These are phyloP conservation scores for Saturnispora galanensis DNA, from an alignment of 805 yeast genomes.

Conservation along the genomic window DNA sequence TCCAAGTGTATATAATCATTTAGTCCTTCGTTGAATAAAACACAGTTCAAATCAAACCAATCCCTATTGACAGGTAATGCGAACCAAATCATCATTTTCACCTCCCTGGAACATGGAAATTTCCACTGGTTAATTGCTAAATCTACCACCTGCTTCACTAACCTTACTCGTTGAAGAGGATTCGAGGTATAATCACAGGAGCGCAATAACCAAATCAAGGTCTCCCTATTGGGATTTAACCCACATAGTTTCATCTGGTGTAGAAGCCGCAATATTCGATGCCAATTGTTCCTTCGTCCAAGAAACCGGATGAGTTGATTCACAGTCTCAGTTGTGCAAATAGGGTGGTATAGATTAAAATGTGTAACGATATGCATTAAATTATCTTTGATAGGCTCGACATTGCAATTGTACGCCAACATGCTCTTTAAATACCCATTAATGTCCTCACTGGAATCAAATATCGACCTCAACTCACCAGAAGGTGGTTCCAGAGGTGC, in stretches of 20 bases:
- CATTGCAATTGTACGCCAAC: background rate
- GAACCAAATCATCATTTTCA: constrained; percentile 6
- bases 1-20: background rate
- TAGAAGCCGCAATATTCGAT: background rate
- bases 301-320: constrained; percentile 4
- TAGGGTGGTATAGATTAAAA: background rate
- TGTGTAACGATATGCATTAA: background rate
- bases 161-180: background rate
- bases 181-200: background rate
- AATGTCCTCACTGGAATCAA: background rate
- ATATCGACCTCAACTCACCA: background rate
- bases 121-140: constrained; percentile 4
- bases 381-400: background rate
- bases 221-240: constrained; percentile 1
- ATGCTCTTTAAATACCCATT: background rate
- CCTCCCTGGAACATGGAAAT: background rate
- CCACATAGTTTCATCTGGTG: background rate
- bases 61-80: constrained; percentile 2
- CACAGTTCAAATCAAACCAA: constrained; percentile 2
- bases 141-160: background rate
- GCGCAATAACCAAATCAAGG: constrained; percentile 3
- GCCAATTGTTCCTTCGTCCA: constrained; percentile 2
- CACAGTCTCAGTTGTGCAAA: background rate
- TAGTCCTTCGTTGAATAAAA: constrained; percentile 3
- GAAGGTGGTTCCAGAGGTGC: background rate